Conservation (phyloP, 2,329 filamentous ascomycete genomes). For the Aspergillus sp. region DNA sequence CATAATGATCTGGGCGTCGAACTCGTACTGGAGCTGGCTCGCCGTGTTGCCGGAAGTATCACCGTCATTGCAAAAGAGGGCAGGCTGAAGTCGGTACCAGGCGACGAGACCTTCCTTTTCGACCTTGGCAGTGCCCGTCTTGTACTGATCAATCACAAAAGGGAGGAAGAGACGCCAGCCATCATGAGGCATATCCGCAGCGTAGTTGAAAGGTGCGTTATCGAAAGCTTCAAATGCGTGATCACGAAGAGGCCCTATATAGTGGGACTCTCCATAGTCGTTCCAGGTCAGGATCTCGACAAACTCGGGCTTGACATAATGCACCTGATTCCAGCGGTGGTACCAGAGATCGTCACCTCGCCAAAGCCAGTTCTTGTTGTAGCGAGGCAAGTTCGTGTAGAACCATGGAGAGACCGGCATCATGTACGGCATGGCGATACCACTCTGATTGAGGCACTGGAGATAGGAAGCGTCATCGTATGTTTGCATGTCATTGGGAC, state of each 20-base stretch:
- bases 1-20: conserved; percentile 6
- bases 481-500: conserved; percentile 32
- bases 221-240: conserved; percentile 36
- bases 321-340: conserved; percentile 53
- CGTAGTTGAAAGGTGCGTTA: conserved; percentile 38
- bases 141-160: conserved; percentile 32
- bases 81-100: conserved; percentile 22
- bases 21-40: conserved; percentile 20
- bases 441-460: conserved; percentile 13
- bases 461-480: conserved; percentile 38
- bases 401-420: conserved; percentile 56
- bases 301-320: conserved; percentile 47
- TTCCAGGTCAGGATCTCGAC: conserved; percentile 59
- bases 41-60: conserved; percentile 23
- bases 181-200: conserved; percentile 23
- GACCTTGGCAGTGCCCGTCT: conserved; percentile 22
- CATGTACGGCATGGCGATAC: conserved; percentile 41
- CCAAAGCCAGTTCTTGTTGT: conserved; percentile 60
- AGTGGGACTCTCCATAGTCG: conserved; percentile 58
- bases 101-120: conserved; percentile 17
- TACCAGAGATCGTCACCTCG: conserved; percentile 57
- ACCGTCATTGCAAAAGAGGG: conserved; percentile 11
- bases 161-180: conserved; percentile 29
- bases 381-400: conserved; percentile 53
- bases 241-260: conserved; percentile 48